Conservation (phyloP, 2,329 filamentous ascomycete species). For the Fusarium transvaalense region DNA sequence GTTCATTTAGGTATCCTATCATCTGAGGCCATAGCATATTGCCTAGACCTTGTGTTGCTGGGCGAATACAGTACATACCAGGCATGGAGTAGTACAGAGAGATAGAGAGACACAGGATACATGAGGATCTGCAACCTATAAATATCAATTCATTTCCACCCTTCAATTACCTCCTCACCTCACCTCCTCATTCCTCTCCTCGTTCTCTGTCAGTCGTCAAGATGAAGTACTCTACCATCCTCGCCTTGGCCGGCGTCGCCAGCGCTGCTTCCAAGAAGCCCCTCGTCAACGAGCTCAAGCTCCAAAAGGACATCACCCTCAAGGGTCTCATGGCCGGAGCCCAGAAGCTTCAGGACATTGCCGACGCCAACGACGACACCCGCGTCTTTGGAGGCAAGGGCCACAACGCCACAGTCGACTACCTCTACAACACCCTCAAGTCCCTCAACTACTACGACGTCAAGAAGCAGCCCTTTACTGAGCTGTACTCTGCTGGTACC, state of each 20-base stretch:
- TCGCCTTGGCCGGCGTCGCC: conserved; percentile 47
- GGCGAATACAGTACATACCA: background rate
- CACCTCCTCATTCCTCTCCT: conserved; percentile 29
- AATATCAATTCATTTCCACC: conserved; percentile 23
- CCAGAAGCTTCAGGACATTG: conserved; percentile 60
- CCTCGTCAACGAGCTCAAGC: conserved; percentile 54
- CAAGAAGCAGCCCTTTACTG: conserved; percentile 59
- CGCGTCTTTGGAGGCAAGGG: conserved; percentile 60
- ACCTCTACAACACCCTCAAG: conserved; percentile 56
- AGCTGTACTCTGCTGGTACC: conserved; percentile 53
- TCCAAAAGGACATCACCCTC: conserved; percentile 56
- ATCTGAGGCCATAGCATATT: background rate
- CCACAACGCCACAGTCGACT: conserved; percentile 62
- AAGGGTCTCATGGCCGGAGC: conserved; percentile 59
- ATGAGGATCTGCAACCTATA: conserved; percentile 13
- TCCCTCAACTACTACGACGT: conserved; percentile 58
- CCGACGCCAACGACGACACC: conserved; percentile 57
- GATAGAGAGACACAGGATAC: background rate
- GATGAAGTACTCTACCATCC: conserved; percentile 45
- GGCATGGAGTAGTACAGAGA: background rate
- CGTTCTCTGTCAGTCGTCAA: conserved; percentile 13
- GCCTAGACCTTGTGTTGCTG: background rate
- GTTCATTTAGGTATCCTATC: conserved; percentile 11
- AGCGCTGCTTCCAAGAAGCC: conserved; percentile 45
- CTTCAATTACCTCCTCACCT: background rate